phyloP scores from a whole-genome alignment of 1,139 yeast genomes.

The Lodderomyces metapsilosis region DNA sequence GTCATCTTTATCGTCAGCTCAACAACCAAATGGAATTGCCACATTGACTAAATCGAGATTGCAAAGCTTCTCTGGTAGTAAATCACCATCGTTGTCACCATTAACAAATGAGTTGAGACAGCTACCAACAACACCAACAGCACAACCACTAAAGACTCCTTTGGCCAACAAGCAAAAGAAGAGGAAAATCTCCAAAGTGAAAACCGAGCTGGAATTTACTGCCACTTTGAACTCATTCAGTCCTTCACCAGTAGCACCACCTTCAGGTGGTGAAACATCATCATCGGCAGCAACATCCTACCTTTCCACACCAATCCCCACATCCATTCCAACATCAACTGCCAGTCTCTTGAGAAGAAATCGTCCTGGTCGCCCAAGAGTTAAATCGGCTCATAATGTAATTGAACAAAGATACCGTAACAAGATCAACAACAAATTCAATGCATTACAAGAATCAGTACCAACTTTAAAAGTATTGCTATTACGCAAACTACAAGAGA shows the following conservation, averaged over 20 bases:
- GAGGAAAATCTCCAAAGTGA: background rate
- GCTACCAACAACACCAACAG: background rate
- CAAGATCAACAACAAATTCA: slow-evolving; percentile 45
- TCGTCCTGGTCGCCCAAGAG: slow-evolving; percentile 15
- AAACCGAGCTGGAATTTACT: background rate
- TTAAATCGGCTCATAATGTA: slow-evolving; percentile 42
- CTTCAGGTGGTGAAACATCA: no score
- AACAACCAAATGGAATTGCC: slow-evolving; percentile 1
- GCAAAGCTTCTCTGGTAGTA: background rate
- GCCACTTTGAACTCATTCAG: background rate
- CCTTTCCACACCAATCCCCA: background rate
- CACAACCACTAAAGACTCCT: background rate
- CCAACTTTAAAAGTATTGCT: slow-evolving; percentile 40
- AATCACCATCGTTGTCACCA: slow-evolving; percentile 1
- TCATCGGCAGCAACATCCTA: background rate
- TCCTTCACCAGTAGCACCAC: background rate
- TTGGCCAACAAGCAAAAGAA: background rate
- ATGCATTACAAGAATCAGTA: slow-evolving; percentile 39
- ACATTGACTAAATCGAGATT: slow-evolving; percentile 2
- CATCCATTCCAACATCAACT: background rate
- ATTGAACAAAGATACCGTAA: slow-evolving; percentile 48
- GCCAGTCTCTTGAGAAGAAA: background rate
- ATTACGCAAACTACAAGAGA: slow-evolving; percentile 19
- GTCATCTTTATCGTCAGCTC: slow-evolving; percentile 6
- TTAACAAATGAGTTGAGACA: background rate